These are phyloP conservation scores for Candolleomyces eurysporus DNA, from an alignment of 768 basidiomycete species.

Conservation along the genomic window DNA sequence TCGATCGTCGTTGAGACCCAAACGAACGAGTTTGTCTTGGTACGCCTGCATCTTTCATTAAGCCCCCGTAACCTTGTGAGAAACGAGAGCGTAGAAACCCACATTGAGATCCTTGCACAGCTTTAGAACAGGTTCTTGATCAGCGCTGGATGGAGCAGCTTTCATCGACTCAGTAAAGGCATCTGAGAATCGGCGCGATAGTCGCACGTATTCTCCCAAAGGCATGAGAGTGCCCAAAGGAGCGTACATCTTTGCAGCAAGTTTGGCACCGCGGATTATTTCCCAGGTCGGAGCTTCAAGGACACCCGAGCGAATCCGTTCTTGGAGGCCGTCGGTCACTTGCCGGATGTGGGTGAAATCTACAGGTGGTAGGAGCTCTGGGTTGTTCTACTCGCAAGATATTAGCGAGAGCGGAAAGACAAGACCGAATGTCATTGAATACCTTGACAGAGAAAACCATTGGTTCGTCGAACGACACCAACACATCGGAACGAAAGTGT, in stretches of 20 bases:
- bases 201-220: constrained; percentile 80
- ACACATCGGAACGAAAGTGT: constrained; percentile 84
- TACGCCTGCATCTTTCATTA: constrained; percentile 46
- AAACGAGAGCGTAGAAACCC: constrained; percentile 4
- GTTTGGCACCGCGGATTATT: constrained; percentile 68
- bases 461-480: constrained; percentile 78
- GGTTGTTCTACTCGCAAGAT: constrained; percentile 48
- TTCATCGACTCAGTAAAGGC: constrained; percentile 56
- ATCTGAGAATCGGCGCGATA: constrained; percentile 73
- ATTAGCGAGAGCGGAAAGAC: not conserved
- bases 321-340: constrained; percentile 60
- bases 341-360: constrained; percentile 58
- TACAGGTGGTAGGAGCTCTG: constrained; percentile 68
- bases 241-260: constrained; percentile 78
- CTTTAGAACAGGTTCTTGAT: constrained; percentile 22
- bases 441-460: constrained; percentile 66
- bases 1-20: constrained; percentile 84
- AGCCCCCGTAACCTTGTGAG: not conserved
- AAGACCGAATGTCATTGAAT: not conserved
- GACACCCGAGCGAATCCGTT: constrained; percentile 72
- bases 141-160: constrained; percentile 17
- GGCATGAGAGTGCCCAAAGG: constrained; percentile 86
- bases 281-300: constrained; percentile 87
- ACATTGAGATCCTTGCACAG: constrained; percentile 64
- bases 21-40: constrained; percentile 65